Conservation (phyloP, 495 filamentous ascomycete genomes). For the Cryomyces antarcticus region DNA sequence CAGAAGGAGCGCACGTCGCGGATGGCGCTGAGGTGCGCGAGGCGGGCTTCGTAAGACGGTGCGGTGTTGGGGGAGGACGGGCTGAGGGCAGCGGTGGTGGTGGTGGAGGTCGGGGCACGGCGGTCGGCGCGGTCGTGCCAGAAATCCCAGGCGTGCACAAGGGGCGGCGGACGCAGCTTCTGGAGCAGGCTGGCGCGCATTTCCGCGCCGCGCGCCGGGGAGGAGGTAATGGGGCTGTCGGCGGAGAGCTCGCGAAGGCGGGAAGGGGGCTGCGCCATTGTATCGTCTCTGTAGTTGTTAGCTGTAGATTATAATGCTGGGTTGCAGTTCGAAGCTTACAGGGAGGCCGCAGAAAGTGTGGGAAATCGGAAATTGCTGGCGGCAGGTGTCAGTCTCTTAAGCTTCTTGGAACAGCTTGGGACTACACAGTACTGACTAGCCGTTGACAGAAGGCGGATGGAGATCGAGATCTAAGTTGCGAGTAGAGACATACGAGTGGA, state of each 20-base stretch:
- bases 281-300: too few species aligned
- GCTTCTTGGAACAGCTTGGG: too few species aligned
- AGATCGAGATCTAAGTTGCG: too few species aligned
- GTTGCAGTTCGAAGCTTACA: too few species aligned
- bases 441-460: too few species aligned
- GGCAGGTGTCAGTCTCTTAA: too few species aligned
- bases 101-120: neutral
- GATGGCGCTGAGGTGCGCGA: constrained; percentile 47
- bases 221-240: constrained; percentile 11
- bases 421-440: too few species aligned
- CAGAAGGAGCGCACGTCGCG: constrained; percentile 66
- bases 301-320: too few species aligned
- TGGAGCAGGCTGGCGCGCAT: constrained; percentile 21
- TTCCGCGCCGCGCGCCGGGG: constrained; percentile 19
- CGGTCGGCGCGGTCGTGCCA: constrained; percentile 33
- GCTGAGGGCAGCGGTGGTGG: neutral
- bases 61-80: constrained; percentile 1
- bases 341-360: too few species aligned
- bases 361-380: too few species aligned
- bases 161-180: constrained; percentile 28
- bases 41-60: constrained; percentile 35
- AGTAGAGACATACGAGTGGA: too few species aligned
- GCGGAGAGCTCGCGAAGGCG: constrained; percentile 7
- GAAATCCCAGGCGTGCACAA: constrained; percentile 36
- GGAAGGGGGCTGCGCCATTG: neutral